phyloP scores from a whole-genome alignment of 108 stramenopile species.

The Mediolabrus comicus region DNA sequence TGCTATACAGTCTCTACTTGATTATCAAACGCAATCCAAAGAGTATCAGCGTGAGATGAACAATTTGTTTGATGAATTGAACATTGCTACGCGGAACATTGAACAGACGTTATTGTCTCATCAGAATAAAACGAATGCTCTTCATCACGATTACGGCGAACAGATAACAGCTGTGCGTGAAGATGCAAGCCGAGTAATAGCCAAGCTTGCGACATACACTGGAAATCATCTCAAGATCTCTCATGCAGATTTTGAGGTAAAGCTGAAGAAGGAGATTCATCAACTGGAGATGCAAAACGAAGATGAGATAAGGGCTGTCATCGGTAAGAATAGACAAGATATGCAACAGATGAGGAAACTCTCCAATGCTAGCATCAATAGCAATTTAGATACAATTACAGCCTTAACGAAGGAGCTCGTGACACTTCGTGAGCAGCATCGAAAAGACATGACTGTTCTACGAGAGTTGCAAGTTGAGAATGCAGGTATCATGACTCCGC shows the following conservation, averaged over 20 bases:
- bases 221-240: slow-evolving; percentile 10
- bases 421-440: slow-evolving; percentile 28
- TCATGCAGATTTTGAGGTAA: slow-evolving; percentile 8
- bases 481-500: slow-evolving; percentile 20
- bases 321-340: slow-evolving; percentile 21
- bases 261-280: slow-evolving; percentile 21
- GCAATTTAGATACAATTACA: slow-evolving; percentile 33
- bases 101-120: slow-evolving; percentile 11
- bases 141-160: slow-evolving; percentile 7
- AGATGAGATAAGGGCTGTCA: slow-evolving; percentile 7
- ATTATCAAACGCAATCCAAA: slow-evolving; percentile 23
- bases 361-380: slow-evolving; percentile 18
- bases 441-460: slow-evolving; percentile 18
- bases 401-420: slow-evolving; percentile 24
- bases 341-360: slow-evolving; percentile 14
- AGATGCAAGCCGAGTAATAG: slow-evolving; percentile 21
- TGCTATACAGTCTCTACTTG: slow-evolving; percentile 10
- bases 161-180: slow-evolving; percentile 22
- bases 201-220: slow-evolving; percentile 19
- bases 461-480: slow-evolving; percentile 25
- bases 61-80: slow-evolving; percentile 7
- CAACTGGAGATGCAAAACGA: slow-evolving; percentile 23
- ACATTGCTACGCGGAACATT: slow-evolving; percentile 10
- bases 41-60: slow-evolving; percentile 19
- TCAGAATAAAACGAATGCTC: slow-evolving; percentile 17